A percentile compares a stretch with the other conserved stretches of the same genome.
These are phyloP conservation scores for Echinosophora koreensis DNA, from an alignment of 306 rosid genomes.

Conservation along the genomic window DNA sequence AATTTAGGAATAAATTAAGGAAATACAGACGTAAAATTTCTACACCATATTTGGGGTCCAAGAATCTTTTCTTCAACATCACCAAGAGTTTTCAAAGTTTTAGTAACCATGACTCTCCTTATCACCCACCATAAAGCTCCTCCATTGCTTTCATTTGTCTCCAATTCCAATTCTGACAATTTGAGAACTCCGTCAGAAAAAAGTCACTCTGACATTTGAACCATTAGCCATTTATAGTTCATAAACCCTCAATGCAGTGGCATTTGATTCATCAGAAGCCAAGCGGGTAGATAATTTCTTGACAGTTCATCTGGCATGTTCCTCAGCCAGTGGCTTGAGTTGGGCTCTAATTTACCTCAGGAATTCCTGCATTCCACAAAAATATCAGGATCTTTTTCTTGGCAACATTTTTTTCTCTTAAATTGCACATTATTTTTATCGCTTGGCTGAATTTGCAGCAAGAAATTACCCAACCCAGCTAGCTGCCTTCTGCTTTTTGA, in stretches of 20 bases:
- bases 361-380: too few species aligned
- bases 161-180: background rate
- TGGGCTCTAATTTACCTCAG: too few species aligned
- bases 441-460: background rate
- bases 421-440: too few species aligned
- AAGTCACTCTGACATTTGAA: background rate
- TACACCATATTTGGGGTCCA: background rate
- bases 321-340: background rate
- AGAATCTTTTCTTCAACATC: too few species aligned
- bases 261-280: slow-evolving; percentile 19
- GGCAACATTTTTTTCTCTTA: too few species aligned
- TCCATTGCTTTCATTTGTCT: background rate
- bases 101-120: background rate
- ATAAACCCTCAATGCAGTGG: background rate
- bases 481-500: slow-evolving; percentile 59
- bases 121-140: background rate
- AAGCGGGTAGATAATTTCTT: background rate
- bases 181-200: background rate
- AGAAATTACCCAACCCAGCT: slow-evolving; percentile 60
- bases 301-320: background rate
- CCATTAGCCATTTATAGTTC: background rate
- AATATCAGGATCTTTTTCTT: too few species aligned
- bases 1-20: background rate
- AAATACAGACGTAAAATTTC: background rate
- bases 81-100: background rate